Conservation (phyloP, 345 rosid species). For the Ricinus communis region DNA sequence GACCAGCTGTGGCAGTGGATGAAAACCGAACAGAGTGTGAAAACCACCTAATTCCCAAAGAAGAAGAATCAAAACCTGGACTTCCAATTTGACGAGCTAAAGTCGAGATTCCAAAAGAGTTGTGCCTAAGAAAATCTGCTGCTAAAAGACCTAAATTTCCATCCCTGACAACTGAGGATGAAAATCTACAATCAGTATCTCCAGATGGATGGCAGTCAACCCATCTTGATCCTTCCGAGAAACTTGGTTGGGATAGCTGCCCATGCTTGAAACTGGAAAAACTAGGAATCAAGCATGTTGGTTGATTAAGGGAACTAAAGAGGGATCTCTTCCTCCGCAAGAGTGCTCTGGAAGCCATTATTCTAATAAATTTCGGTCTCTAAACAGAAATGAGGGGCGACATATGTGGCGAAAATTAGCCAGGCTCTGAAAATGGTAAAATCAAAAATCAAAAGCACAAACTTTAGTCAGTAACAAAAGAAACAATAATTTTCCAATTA, state of each 20-base stretch:
- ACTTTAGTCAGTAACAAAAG: too few relatives aligned
- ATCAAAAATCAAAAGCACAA: too few relatives aligned
- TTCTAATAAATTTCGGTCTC: slow-evolving; percentile 9
- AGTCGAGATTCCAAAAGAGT: slow-evolving; percentile 30
- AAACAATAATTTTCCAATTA: too few relatives aligned
- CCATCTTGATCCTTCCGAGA: slow-evolving; percentile 21
- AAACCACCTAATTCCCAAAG: slow-evolving; percentile 41
- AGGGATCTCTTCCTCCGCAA: slow-evolving; percentile 51
- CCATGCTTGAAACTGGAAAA: slow-evolving; percentile 42
- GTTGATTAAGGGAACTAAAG: slow-evolving; percentile 35
- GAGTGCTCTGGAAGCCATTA: slow-evolving; percentile 74
- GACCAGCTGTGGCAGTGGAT: slow-evolving; percentile 60
- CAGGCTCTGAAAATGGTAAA: slow-evolving; percentile 24
- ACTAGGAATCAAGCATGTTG: slow-evolving; percentile 32
- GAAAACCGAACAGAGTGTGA: slow-evolving; percentile 39
- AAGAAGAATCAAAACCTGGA: slow-evolving; percentile 35
- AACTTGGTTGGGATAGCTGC: slow-evolving; percentile 27
- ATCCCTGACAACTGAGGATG: slow-evolving; percentile 32
- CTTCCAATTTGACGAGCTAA: slow-evolving; percentile 41
- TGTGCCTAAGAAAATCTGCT: slow-evolving; percentile 22
- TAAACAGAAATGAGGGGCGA: neutral
- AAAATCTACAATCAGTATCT: slow-evolving; percentile 21
- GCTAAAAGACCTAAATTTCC: slow-evolving; percentile 11
- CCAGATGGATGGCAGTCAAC: slow-evolving; percentile 22
- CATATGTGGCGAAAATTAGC: slow-evolving; percentile 22